Evolutionary conservation across 2,329 filamentous ascomycete species (phyloP), one percentile per base, ranked within the genome.

Genomic region (Aspergillus ustus): DNA sequence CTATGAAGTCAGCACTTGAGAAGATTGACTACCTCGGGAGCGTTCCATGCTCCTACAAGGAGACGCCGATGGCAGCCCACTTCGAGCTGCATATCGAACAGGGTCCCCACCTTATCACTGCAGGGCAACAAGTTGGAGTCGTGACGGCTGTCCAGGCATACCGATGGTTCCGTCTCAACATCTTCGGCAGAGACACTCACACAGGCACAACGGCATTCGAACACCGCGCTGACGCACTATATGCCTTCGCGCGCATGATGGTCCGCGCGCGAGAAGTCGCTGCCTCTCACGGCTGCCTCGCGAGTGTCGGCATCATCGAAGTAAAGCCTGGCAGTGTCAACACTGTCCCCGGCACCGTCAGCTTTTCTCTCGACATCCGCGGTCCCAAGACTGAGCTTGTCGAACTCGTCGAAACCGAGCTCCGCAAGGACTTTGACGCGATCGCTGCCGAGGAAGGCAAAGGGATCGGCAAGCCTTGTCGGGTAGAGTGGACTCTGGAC

Each of bases 1-100:
- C 86, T 11, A 86, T 90, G 83, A 88, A 83, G 68, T 84, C 81
- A 0, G 90, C 93, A 63, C 83, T 95, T 0, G 80, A 90, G 70
- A 83, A 89, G 15, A 92, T 93, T 54, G 87, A 88, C 0, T 93
- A 91, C 65, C 77, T 92, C 0, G 91, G 91, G 15, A 67, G 75
- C 0, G 76, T 82, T 0, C 82, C 84, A 8, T 85, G 85, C 22
- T 86, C 81, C 57, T 82, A 89, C 72, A 80, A 83, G 63, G 79
- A 82, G 34, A 85, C 83, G 17, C 89, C 89, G 0, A 87, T 93
- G 77, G 89, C 86, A 0, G 91, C 90, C 0, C 91, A 94, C 74
- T 93, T 94, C 69, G 91, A 94, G 74, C 82, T 95, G 9, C 91
- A 95, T 71, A 94, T 94, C 57, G 92, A 96, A 73, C 92, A 96